phyloP scores from a whole-genome alignment of 2,329 filamentous ascomycete species.

The Eutypella sp. region DNA sequence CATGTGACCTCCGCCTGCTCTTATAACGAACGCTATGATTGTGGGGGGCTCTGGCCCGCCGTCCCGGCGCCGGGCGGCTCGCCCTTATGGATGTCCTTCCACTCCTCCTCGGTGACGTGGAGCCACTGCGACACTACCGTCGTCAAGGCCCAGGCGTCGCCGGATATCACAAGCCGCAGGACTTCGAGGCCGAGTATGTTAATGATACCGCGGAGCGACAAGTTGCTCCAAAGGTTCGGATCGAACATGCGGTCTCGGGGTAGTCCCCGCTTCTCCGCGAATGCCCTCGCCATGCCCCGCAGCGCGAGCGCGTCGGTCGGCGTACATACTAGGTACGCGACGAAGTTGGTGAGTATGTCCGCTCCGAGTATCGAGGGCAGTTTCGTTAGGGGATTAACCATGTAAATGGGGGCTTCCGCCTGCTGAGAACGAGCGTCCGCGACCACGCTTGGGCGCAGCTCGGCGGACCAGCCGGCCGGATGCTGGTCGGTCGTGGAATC shows the following conservation, averaged over 20 bases:
- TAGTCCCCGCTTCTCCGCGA: conserved; percentile 34
- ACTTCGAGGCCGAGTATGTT: conserved; percentile 45
- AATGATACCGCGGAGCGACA: conserved; percentile 34
- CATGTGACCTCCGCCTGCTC: too few species aligned
- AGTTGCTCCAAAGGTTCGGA: conserved; percentile 29
- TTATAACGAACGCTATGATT: too few species aligned
- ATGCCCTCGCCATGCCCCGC: conserved; percentile 39
- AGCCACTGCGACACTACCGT: conserved; percentile 33
- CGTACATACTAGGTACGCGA: conserved; percentile 36
- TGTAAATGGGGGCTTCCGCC: conserved; percentile 32
- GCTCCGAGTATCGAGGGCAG: conserved; percentile 45
- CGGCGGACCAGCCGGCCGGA: conserved; percentile 53
- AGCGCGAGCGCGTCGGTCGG: conserved; percentile 44
- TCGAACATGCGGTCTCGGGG: conserved; percentile 34
- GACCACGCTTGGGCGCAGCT: conserved; percentile 47
- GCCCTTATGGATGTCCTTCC: conserved; percentile 30
- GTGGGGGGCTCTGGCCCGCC: background rate
- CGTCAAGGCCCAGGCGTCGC: conserved; percentile 41
- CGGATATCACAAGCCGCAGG: conserved; percentile 37
- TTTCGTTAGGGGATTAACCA: conserved; percentile 45
- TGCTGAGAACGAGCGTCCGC: conserved; percentile 25
- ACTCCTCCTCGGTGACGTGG: conserved; percentile 40
- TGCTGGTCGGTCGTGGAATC: conserved; percentile 45
- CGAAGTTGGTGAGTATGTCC: conserved; percentile 40
- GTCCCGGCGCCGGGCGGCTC: conserved; percentile 7